These are phyloP conservation scores for Saccharomycopsis vini DNA, from an alignment of 805 yeast genomes.

Conservation along the genomic window DNA sequence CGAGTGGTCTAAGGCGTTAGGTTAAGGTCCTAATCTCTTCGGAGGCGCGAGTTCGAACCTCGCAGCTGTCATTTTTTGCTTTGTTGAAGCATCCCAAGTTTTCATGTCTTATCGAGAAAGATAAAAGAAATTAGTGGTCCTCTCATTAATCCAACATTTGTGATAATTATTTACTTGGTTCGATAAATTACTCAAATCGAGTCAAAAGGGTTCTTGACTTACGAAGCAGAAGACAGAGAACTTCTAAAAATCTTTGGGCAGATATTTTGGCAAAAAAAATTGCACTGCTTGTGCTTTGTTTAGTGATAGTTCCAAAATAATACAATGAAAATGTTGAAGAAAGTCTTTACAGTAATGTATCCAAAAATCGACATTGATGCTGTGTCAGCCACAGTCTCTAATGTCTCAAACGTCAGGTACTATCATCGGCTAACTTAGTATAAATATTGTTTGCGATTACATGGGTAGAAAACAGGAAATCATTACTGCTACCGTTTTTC, in stretches of 20 bases:
- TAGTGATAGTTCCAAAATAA: slow-evolving; percentile 75
- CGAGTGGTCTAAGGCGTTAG: no score
- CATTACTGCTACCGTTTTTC: slow-evolving; percentile 48
- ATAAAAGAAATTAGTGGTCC: no score
- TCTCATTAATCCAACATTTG: no score
- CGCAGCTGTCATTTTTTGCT: no score
- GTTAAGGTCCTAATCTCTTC: no score
- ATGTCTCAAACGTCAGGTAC: slow-evolving; percentile 62
- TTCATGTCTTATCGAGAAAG: no score
- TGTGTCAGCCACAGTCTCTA: slow-evolving; percentile 58
- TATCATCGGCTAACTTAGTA: slow-evolving; percentile 56
- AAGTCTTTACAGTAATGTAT: slow-evolving; percentile 42
- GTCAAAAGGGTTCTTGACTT: no score
- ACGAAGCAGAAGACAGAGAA: slow-evolving; percentile 23
- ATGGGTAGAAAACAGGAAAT: slow-evolving; percentile 67
- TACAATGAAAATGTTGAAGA: slow-evolving; percentile 61
- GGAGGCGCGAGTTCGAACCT: no score
- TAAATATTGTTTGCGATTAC: slow-evolving; percentile 58
- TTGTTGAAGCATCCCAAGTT: no score
- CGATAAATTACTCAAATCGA: no score
- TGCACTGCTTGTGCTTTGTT: slow-evolving; percentile 70
- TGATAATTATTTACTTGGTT: no score
- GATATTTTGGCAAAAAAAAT: slow-evolving; percentile 40
- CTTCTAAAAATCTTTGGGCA: slow-evolving; percentile 25
- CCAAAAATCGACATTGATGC: slow-evolving; percentile 34